Evolutionary conservation across 768 basidiomycete genomes (phyloP), one percentile per base, ranked within the genome.

Genomic region (Dentipellis fragilis): DNA sequence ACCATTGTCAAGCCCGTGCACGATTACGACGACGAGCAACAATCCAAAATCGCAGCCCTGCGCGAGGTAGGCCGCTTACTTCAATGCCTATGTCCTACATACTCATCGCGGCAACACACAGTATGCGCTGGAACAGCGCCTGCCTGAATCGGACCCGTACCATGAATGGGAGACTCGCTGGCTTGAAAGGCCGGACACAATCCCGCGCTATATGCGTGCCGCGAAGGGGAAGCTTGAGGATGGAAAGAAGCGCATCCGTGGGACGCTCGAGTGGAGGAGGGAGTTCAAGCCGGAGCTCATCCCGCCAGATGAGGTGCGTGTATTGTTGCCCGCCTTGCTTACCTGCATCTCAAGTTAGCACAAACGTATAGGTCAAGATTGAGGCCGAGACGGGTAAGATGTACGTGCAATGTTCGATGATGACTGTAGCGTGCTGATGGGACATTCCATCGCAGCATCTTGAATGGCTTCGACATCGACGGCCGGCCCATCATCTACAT

Each of bases 321-420:
- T 11, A 9, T 10, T 12, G 29, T 29, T 29, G 29, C 29, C 29
- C 6, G 29, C 6, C 3, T 29, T 29, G 29, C 6, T 29, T 29
- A 6, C 29, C 29, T 29, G 29, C 6, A 29, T 29, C 29, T 29
- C 29, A 29, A 29, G 29, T 29, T 29, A 29, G 29, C 29, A 37
- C 4, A 12, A 23, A 2, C 22, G 29, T 34, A 34, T 12, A 75
- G 73, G 82, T 88, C 59, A 81, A 80, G 62, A 77, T 86, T 36
- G 91, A 93, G 67, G 81, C 84, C 51, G 81, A 89, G 69, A 89
- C 87, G 0, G 91, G 90, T 14, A 94, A 94, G 70, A 92, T 94
- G 91, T 91, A 62, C 53, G 83, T 68, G 6, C 35, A 29, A 19
- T 7, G 42, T 14, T 11, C 49, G 49, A 19, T 34, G 37, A 34